Conservation (phyloP, 1,284 basidiomycete genomes). For the Ceratorhiza oryzae-sativae region DNA sequence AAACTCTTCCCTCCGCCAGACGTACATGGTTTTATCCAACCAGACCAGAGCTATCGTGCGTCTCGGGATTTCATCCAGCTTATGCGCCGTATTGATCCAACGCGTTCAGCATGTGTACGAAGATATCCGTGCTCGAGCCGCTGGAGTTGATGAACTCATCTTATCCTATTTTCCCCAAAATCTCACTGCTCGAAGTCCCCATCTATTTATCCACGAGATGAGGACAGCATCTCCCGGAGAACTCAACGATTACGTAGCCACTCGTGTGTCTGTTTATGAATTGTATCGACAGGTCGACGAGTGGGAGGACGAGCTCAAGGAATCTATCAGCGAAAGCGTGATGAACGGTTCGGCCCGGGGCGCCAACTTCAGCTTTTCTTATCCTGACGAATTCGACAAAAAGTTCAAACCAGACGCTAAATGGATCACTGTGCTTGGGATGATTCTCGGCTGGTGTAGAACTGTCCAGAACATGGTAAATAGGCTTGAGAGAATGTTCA, state of each 20-base stretch:
- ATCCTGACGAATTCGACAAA: constrained; percentile 8
- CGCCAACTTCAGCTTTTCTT: constrained; percentile 5
- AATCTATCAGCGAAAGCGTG: constrained; percentile 4
- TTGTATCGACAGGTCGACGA: constrained; percentile 4
- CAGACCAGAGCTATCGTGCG: constrained; percentile 5
- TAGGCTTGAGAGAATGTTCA: constrained; percentile 4
- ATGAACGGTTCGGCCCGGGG: constrained; percentile 16
- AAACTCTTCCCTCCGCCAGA: background rate
- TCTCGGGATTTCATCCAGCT: background rate
- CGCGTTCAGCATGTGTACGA: constrained; percentile 25
- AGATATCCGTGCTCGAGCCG: background rate
- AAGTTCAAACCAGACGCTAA: background rate
- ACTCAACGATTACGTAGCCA: background rate
- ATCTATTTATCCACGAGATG: constrained; percentile 8
- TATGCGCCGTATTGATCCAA: background rate
- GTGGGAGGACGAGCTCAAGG: constrained; percentile 22
- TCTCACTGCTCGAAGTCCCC: background rate
- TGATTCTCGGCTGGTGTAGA: constrained; percentile 15
- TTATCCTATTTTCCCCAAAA: constrained; percentile 14
- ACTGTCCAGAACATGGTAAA: constrained; percentile 8
- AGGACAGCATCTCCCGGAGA: constrained; percentile 1
- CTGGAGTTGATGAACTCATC: constrained; percentile 21
- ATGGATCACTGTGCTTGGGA: constrained; percentile 1
- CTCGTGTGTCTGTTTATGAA: background rate
- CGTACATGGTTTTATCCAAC: constrained; percentile 11